Conservation (phyloP, 2,329 filamentous ascomycete genomes). For the Raffaelea ambrosiae region DNA sequence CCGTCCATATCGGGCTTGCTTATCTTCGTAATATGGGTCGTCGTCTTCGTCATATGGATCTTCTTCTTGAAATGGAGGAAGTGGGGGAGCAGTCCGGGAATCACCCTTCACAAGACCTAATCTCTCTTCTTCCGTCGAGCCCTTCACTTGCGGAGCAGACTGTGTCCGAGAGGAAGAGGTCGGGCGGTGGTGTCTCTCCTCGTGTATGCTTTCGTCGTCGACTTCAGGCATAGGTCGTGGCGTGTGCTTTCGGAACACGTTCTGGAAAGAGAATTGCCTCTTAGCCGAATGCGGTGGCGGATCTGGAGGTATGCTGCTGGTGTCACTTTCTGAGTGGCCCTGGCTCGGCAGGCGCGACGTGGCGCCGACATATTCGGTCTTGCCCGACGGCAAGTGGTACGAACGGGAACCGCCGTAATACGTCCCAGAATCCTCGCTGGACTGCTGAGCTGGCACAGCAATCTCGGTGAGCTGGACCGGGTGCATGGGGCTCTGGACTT, state of each 20-base stretch:
- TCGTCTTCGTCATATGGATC: not conserved
- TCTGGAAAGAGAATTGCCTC: slow-evolving; percentile 88
- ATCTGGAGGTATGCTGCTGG: slow-evolving; percentile 41
- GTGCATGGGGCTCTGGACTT: slow-evolving; percentile 46
- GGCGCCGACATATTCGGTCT: slow-evolving; percentile 40
- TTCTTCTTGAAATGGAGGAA: slow-evolving; percentile 23
- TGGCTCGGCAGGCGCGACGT: slow-evolving; percentile 6
- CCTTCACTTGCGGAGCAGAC: slow-evolving; percentile 33
- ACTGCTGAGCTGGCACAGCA: slow-evolving; percentile 36
- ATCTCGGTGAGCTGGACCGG: slow-evolving; percentile 58
- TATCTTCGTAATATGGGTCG: slow-evolving; percentile 20
- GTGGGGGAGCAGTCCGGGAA: slow-evolving; percentile 25
- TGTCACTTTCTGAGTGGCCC: slow-evolving; percentile 29
- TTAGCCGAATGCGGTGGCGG: slow-evolving; percentile 54
- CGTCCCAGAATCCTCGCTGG: slow-evolving; percentile 26
- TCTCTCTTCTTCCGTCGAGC: slow-evolving; percentile 71
- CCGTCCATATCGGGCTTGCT: slow-evolving; percentile 28
- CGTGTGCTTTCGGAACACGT: slow-evolving; percentile 58
- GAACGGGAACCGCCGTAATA: slow-evolving; percentile 28
- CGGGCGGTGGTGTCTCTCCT: slow-evolving; percentile 15
- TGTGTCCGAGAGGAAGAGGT: slow-evolving; percentile 23
- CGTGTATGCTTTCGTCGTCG: slow-evolving; percentile 11
- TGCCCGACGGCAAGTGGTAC: slow-evolving; percentile 37
- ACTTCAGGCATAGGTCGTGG: slow-evolving; percentile 3
- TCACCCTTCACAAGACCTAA: slow-evolving; percentile 77